These are phyloP conservation scores for Yamadazyma phyllophila DNA, from an alignment of 805 yeast genomes.

Conservation along the genomic window DNA sequence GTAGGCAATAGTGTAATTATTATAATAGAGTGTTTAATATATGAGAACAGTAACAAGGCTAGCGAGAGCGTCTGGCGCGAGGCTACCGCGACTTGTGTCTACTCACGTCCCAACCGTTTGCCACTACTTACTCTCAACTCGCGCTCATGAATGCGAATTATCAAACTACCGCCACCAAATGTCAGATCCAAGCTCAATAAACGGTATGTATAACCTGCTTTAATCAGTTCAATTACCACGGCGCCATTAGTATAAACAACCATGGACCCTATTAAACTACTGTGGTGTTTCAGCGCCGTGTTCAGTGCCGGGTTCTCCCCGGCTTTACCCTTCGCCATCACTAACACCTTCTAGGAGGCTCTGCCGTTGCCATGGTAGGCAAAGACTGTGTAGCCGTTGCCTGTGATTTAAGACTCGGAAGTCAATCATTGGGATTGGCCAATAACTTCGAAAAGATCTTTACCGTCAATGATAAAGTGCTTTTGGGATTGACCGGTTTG, in stretches of 20 bases:
- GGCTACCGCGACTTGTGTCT: too few species aligned
- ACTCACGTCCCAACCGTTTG: too few species aligned
- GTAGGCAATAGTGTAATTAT: neutral
- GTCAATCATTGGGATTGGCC: constrained; percentile 88
- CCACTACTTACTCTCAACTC: neutral
- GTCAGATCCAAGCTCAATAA: constrained; percentile 79
- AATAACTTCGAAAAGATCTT: constrained; percentile 93
- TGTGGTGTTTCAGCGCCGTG: too few species aligned
- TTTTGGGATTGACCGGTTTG: constrained; percentile 89
- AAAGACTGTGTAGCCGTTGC: constrained; percentile 98
- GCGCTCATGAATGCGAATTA: neutral
- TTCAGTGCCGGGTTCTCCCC: too few species aligned
- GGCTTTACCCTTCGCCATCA: neutral
- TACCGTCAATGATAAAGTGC: constrained; percentile 74
- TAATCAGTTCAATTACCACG: neutral
- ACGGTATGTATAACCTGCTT: constrained; percentile 38
- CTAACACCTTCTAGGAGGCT: constrained; percentile 54
- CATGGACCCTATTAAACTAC: too few species aligned
- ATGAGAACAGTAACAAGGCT: too few species aligned
- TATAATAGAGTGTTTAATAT: neutral
- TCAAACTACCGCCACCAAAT: constrained; percentile 21
- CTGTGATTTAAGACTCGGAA: constrained; percentile 89
- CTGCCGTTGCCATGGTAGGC: constrained; percentile 98
- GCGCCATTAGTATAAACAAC: too few species aligned
- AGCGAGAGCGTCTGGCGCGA: too few species aligned